Conservation (phyloP, 768 basidiomycete species). For the Boletellus sp. region DNA sequence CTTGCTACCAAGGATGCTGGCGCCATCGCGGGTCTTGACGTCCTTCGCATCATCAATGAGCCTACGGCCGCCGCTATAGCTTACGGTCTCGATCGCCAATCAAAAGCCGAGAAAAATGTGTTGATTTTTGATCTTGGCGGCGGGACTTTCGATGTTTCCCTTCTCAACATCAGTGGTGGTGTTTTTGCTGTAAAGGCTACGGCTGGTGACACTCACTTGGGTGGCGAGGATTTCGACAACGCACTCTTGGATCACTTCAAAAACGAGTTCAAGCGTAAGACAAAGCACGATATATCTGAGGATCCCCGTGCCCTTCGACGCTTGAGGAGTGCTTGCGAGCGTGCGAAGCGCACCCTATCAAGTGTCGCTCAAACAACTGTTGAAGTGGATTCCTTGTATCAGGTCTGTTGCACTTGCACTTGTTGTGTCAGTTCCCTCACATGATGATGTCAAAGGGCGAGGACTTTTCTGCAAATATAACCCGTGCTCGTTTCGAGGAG, state of each 20-base stretch:
- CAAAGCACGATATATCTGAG: conserved; percentile 94
- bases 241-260: conserved; percentile 98
- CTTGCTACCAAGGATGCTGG: conserved; percentile 99
- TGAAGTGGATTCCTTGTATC: conserved; percentile 97
- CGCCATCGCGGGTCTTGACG: conserved; percentile 95
- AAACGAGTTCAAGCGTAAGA: conserved; percentile 98
- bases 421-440: neutral
- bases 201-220: conserved; percentile 98
- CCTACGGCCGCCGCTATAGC: conserved; percentile 99
- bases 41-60: conserved; percentile 99
- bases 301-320: conserved; percentile 96
- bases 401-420: conserved; percentile 44
- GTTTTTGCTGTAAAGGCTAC: conserved; percentile 99
- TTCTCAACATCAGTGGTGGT: conserved; percentile 95
- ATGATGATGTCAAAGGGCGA: conserved; percentile 58
- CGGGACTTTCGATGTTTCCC: conserved; percentile 99
- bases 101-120: conserved; percentile 94
- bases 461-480: conserved; percentile 98
- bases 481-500: conserved; percentile 99
- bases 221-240: conserved; percentile 99
- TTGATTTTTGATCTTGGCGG: conserved; percentile 99
- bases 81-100: conserved; percentile 95
- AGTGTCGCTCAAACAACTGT: conserved; percentile 98
- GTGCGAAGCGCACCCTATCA: conserved; percentile 98
- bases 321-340: conserved; percentile 95